These are phyloP conservation scores for Ambrosia trifida DNA, from an alignment of 129 eudicot species.

Conservation along the genomic window DNA sequence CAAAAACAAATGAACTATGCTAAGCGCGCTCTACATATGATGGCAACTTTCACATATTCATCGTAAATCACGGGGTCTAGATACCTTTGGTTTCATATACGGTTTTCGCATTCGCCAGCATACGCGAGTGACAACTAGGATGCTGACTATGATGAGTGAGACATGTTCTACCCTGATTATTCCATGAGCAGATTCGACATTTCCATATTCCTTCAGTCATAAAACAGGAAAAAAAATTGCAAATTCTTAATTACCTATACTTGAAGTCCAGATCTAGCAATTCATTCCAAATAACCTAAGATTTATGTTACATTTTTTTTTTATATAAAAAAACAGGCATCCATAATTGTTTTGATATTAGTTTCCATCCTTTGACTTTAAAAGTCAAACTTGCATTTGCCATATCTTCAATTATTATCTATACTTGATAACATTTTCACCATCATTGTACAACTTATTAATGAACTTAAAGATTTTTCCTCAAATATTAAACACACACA, in stretches of 20 bases:
- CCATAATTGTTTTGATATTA: not conserved
- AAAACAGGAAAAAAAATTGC: conserved; percentile 27
- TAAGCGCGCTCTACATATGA: not conserved
- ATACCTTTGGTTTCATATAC: conserved; percentile 61
- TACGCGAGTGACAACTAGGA: conserved; percentile 40
- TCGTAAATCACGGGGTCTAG: conserved; percentile 21
- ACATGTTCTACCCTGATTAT: conserved; percentile 45
- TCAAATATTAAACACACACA: conserved; percentile 10
- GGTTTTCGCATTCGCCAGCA: conserved; percentile 45
- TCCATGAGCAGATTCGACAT: conserved; percentile 87
- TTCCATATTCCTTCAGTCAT: conserved; percentile 82
- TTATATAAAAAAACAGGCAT: not conserved
- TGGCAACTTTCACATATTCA: conserved; percentile 5
- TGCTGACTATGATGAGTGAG: conserved; percentile 43
- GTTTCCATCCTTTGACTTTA: not conserved
- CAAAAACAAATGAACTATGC: not conserved
- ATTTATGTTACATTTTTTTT: not conserved
- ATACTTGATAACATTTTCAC: not conserved
- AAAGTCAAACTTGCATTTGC: conserved; percentile 1
- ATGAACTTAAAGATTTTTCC: not conserved
- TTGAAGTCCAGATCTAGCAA: conserved; percentile 20
- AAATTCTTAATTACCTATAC: conserved; percentile 25
- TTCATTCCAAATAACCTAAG: conserved; percentile 4
- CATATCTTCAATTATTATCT: not conserved
- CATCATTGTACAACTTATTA: not conserved